These are phyloP conservation scores for Xylaria polymorpha DNA, from an alignment of 2,329 filamentous ascomycete genomes.

Conservation along the genomic window DNA sequence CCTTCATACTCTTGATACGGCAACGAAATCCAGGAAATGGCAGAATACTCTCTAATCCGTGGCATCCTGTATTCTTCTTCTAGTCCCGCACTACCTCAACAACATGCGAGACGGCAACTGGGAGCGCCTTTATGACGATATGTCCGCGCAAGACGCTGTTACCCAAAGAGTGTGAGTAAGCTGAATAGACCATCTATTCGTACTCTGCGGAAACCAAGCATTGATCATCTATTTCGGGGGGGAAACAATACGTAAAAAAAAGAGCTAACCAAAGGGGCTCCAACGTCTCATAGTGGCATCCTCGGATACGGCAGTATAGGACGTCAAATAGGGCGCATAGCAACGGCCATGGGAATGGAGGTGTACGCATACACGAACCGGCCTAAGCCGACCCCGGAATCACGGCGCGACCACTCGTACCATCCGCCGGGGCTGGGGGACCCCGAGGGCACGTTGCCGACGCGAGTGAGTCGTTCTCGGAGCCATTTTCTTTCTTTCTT, in stretches of 20 bases:
- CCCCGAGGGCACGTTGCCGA: constrained; percentile 55
- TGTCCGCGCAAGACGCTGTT: constrained; percentile 59
- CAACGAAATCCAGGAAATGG: background rate
- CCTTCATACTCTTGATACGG: too few species aligned
- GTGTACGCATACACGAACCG: constrained; percentile 76
- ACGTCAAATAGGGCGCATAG: constrained; percentile 60
- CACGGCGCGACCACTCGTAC: constrained; percentile 68
- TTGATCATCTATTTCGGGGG: background rate
- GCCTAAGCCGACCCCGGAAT: constrained; percentile 68
- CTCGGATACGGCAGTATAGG: constrained; percentile 61
- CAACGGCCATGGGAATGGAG: constrained; percentile 71
- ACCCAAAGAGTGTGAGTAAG: constrained; percentile 61
- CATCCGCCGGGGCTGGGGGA: constrained; percentile 71
- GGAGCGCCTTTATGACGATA: constrained; percentile 50
- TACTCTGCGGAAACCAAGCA: constrained; percentile 12
- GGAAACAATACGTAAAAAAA: background rate
- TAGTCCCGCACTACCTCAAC: constrained; percentile 60
- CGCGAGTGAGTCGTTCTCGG: constrained; percentile 28
- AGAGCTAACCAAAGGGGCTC: constrained; percentile 1
- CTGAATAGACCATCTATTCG: background rate
- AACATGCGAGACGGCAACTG: constrained; percentile 58
- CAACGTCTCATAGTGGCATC: constrained; percentile 48
- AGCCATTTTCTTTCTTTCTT: too few species aligned
- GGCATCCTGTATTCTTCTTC: background rate
- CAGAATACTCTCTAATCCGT: background rate